These are phyloP conservation scores for Globisporangium emineosum DNA, from an alignment of 352 stramenopile species.

Conservation along the genomic window DNA sequence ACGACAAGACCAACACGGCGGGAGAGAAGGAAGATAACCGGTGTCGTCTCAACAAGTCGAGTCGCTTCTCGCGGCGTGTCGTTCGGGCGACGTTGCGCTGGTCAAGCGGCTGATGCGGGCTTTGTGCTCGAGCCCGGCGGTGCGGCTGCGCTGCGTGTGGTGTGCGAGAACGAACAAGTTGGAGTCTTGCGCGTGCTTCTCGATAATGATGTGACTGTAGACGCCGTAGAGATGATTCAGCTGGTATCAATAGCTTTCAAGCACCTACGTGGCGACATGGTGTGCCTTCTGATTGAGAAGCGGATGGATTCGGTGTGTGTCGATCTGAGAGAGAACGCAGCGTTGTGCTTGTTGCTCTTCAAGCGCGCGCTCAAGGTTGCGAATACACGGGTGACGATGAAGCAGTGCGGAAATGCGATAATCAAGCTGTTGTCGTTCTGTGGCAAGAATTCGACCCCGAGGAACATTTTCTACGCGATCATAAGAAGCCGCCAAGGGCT, in stretches of 20 bases:
- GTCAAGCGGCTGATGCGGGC: not conserved
- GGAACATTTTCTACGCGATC: slow-evolving; percentile 6
- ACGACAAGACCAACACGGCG: no score
- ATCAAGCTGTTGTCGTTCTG: slow-evolving; percentile 4
- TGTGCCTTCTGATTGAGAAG: not conserved
- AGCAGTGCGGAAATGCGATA: no score
- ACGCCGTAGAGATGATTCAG: not conserved
- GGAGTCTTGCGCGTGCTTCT: not conserved
- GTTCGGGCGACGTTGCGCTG: not conserved
- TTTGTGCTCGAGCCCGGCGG: not conserved
- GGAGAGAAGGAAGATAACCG: no score
- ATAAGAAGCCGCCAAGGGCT: not conserved
- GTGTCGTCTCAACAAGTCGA: no score
- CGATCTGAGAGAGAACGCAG: slow-evolving; percentile 1
- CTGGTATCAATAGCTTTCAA: not conserved
- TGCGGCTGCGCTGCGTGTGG: not conserved
- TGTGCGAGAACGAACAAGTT: not conserved
- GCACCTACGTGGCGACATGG: no score
- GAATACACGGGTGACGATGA: no score
- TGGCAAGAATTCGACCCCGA: not conserved
- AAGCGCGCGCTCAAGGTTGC: not conserved
- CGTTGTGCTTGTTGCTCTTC: not conserved
- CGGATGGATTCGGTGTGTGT: not conserved
- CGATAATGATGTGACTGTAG: not conserved
- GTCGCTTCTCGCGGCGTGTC: no score